These are phyloP conservation scores for Cyclocybe cylindracea DNA, from an alignment of 768 basidiomycete genomes.

Conservation along the genomic window DNA sequence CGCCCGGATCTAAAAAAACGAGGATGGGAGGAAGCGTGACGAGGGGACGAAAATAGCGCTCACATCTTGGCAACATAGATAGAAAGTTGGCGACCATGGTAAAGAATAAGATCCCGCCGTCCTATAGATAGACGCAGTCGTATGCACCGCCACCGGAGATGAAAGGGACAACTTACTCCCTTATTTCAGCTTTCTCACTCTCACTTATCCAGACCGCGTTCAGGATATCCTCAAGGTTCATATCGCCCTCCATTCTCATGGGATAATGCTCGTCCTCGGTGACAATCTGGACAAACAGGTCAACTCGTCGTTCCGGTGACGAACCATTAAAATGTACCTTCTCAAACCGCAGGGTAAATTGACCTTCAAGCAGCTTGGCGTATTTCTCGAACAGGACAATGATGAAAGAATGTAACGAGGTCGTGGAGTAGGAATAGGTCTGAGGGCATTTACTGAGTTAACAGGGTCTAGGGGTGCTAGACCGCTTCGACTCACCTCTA, in stretches of 20 bases:
- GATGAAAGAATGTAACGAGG: conserved; percentile 80
- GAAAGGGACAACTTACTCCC: conserved; percentile 41
- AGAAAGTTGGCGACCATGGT: conserved; percentile 96
- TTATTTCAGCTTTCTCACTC: conserved; percentile 62
- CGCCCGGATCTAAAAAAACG: conserved; percentile 61
- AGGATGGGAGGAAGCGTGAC: not conserved
- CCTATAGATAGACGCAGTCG: conserved; percentile 35
- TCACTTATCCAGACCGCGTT: conserved; percentile 80
- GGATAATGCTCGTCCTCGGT: conserved; percentile 86
- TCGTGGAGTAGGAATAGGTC: conserved; percentile 87
- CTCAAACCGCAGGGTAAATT: conserved; percentile 83
- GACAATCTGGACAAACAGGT: conserved; percentile 58
- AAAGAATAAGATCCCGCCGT: conserved; percentile 66
- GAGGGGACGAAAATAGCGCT: conserved; percentile 13
- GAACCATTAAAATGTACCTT: conserved; percentile 46
- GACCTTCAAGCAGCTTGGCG: conserved; percentile 73
- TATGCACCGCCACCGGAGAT: not conserved
- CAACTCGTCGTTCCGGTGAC: not conserved
- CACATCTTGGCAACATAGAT: conserved; percentile 91
- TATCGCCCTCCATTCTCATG: conserved; percentile 66
- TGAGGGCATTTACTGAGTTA: conserved; percentile 28
- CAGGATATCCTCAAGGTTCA: conserved; percentile 75
- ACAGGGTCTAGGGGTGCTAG: not conserved
- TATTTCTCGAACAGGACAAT: conserved; percentile 92
- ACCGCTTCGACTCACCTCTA: conserved; percentile 62